Conservation (phyloP, 768 basidiomycete species). For the Leucosporidium scottii region DNA sequence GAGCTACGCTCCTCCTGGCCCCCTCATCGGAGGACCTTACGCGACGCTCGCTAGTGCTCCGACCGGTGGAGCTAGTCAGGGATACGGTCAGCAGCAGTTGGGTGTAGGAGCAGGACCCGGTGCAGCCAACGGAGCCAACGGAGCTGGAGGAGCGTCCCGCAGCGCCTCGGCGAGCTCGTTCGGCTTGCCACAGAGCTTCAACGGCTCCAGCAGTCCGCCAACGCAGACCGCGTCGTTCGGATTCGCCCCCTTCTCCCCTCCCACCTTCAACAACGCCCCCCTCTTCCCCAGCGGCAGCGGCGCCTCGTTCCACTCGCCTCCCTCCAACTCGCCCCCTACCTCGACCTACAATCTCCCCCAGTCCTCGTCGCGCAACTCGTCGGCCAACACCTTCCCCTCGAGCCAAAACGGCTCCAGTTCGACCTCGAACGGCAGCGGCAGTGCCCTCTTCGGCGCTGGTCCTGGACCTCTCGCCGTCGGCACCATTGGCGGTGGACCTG, state of each 20-base stretch:
- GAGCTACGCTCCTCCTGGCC: background rate
- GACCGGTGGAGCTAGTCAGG: background rate
- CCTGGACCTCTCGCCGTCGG: background rate
- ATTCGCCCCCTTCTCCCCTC: conserved; percentile 6
- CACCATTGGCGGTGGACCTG: background rate
- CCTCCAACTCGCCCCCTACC: no score
- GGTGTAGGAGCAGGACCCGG: background rate
- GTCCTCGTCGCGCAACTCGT: background rate
- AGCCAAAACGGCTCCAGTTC: background rate
- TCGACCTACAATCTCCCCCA: background rate
- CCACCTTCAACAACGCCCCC: background rate
- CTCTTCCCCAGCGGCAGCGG: conserved; percentile 1
- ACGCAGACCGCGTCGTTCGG: background rate
- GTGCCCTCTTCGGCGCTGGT: background rate
- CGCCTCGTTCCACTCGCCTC: no score
- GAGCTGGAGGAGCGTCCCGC: background rate
- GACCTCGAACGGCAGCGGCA: background rate
- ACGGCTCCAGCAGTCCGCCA: background rate
- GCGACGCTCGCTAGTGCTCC: background rate
- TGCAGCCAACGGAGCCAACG: background rate
- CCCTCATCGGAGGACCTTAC: background rate
- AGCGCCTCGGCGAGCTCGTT: background rate
- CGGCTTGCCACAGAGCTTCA: background rate
- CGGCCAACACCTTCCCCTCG: background rate
- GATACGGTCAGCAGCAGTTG: background rate